A percentile compares a stretch with the other conserved stretches of the same genome.
Conservation (phyloP, 78 protist genomes). For the Polysphondylium violaceum region DNA sequence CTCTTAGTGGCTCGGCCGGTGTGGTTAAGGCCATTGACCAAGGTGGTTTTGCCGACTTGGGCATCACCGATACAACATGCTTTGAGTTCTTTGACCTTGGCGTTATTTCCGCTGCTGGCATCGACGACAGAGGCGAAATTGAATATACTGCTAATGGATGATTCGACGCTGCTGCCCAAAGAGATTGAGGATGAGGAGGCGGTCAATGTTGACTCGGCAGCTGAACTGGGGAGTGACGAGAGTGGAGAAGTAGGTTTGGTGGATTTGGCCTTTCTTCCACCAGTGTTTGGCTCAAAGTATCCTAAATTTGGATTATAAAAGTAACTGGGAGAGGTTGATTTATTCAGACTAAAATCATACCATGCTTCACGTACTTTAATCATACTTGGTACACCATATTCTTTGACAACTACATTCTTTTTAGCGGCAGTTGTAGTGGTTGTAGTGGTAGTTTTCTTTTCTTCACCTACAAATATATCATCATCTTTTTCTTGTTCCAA, state of each 20-base stretch:
- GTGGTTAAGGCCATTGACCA: constrained; percentile 24
- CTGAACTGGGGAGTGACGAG: neutral
- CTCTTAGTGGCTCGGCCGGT: neutral
- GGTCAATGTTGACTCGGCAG: constrained; percentile 6
- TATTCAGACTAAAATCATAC: constrained; percentile 22
- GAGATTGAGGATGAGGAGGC: neutral
- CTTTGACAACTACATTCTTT: constrained; percentile 10
- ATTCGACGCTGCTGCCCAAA: neutral
- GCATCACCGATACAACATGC: constrained; percentile 26
- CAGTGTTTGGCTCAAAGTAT: constrained; percentile 8
- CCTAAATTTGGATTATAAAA: constrained; percentile 22
- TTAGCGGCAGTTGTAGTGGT: neutral
- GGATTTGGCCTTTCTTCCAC: constrained; percentile 10
- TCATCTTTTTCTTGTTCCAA: too few relatives aligned
- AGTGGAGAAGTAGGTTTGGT: neutral
- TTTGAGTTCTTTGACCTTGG: neutral
- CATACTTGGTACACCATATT: constrained; percentile 33
- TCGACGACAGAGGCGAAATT: too few relatives aligned
- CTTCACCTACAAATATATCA: too few relatives aligned
- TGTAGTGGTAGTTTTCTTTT: constrained; percentile 40
- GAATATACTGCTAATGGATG: too few relatives aligned
- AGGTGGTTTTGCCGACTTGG: constrained; percentile 49
- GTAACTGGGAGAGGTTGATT: constrained; percentile 13
- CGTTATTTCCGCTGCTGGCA: neutral
- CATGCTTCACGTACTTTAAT: constrained; percentile 50